phyloP scores from a whole-genome alignment of 2,329 filamentous ascomycete genomes.

The Monosporascus sp. region DNA sequence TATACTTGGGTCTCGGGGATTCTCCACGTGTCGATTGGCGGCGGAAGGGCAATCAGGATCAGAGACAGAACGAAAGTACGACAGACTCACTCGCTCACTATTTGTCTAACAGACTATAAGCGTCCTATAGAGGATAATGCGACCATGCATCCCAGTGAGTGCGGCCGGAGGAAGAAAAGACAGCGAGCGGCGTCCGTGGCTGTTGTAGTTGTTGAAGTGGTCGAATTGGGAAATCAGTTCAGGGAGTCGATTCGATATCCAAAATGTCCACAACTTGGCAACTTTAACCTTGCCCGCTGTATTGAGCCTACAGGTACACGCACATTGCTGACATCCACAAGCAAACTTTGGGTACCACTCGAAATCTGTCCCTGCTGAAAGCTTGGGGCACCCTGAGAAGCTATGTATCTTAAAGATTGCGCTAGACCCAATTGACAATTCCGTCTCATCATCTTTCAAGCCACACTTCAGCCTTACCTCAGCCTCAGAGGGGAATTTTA shows the following conservation, averaged over 20 bases:
- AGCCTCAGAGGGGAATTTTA: neutral
- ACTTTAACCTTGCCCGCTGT: no score
- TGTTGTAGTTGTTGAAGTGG: neutral
- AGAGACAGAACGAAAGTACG: no score
- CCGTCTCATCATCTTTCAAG: neutral
- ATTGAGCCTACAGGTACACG: no score
- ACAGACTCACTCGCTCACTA: neutral
- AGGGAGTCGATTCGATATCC: slow-evolving; percentile 10
- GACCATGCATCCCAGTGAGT: slow-evolving; percentile 21
- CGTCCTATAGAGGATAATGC: slow-evolving; percentile 14
- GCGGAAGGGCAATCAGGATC: no score
- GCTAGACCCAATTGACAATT: no score
- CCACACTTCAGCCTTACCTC: neutral
- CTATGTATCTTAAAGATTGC: slow-evolving; percentile 2
- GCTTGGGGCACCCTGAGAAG: slow-evolving; percentile 6
- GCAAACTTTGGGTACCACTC: slow-evolving; percentile 4
- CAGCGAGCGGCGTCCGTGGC: neutral
- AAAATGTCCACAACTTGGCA: slow-evolving; percentile 8
- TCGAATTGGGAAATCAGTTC: no score
- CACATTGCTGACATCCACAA: no score
- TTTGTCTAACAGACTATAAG: slow-evolving; percentile 9
- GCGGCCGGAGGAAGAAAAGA: neutral
- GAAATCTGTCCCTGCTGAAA: slow-evolving; percentile 27
- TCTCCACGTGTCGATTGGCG: no score
- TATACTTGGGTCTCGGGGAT: no score